Evolutionary conservation across 805 yeast species (phyloP).

Genomic region (Ogataea populi-albae): DNA sequence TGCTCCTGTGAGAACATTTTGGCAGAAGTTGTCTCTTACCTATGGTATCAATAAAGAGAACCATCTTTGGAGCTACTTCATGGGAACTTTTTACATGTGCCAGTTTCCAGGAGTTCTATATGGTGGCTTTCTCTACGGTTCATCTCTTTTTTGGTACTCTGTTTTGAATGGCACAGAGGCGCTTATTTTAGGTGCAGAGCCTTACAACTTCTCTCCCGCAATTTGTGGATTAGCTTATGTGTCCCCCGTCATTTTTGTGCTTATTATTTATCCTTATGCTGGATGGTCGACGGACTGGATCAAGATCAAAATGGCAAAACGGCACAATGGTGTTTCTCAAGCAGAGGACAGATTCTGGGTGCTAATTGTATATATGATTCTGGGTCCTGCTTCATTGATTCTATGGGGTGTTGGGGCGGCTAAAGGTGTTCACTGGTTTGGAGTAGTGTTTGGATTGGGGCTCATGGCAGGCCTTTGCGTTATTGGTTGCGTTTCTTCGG

Average conservation of each 20-base stretch:
- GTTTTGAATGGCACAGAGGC: constrained; percentile 49
- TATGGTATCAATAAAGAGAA: constrained; percentile 34
- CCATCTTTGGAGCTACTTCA: constrained; percentile 26
- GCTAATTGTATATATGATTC: constrained; percentile 40
- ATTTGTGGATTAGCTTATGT: constrained; percentile 49
- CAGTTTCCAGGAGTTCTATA: constrained; percentile 56
- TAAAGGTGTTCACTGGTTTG: constrained; percentile 53
- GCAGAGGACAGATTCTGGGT: constrained; percentile 62
- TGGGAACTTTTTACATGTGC: constrained; percentile 40
- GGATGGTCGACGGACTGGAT: constrained; percentile 53
- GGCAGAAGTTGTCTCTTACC: constrained; percentile 43
- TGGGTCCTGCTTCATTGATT: constrained; percentile 54
- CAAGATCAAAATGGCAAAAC: constrained; percentile 45
- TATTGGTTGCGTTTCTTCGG: constrained; percentile 50
- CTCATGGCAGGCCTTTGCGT: constrained; percentile 52
- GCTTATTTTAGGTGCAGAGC: constrained; percentile 40
- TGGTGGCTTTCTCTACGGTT: constrained; percentile 55
- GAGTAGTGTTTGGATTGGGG: constrained; percentile 53
- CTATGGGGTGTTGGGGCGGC: constrained; percentile 67
- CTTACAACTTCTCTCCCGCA: constrained; percentile 50
- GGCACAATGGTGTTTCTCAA: constrained; percentile 48
- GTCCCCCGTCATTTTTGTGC: constrained; percentile 50
- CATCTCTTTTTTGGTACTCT: constrained; percentile 46
- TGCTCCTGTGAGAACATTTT: constrained; percentile 36
- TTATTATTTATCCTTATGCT: constrained; percentile 42